Base-by-base conservation (phyloP, 352 stramenopile species). In the Globisporangium okanoganense region DNA sequence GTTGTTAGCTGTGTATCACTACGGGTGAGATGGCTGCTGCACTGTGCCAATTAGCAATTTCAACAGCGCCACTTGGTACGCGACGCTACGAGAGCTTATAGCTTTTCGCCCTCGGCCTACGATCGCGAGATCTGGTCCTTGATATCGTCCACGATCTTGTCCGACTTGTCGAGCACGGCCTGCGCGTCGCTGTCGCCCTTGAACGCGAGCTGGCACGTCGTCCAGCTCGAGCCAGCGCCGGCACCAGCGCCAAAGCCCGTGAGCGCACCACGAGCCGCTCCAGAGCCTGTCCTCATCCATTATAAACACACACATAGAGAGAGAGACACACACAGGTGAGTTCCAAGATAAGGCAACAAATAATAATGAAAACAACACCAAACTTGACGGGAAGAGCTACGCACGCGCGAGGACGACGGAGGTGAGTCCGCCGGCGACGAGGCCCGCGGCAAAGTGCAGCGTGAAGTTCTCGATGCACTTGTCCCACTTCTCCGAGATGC, bases 401-500 rank as follows among this genome's bases (percentile, higher is more conserved):
- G 67, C 79, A 94, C 85, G 85, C 45, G 85, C 82, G 29, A 95
- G 70, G 27, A 95, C 85, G 63, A 95, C 66, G 18, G 83, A 93
- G 47, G 85, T 87, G 71, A 95, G 75, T 24, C 85, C 85, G 49
- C 85, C 85, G 41, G 83, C 85, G 40, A 95, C 83, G 44, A 93
- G 82, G 20, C 85, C 85, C 31, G 82, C 82, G 2, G 75, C 76
- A 72, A 95, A 95, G 76, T 95, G 85, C 44, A 95, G 82, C 62
- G 84, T 76, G 55, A 95, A 95, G 72, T 92, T 95, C 70, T 95
- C 85, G 40, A 95, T 72, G 57, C 85, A 95, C 72, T 93, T 93
- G 78, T 95, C 85, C 85, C 85, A 95, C 68, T 95, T 95, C 74
- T 95, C 85, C 27, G 85, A 95, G 76, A 95, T 93, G 66, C 80